phyloP scores from a whole-genome alignment of 371 early-diverging fungal species.

The Circinella minor region DNA sequence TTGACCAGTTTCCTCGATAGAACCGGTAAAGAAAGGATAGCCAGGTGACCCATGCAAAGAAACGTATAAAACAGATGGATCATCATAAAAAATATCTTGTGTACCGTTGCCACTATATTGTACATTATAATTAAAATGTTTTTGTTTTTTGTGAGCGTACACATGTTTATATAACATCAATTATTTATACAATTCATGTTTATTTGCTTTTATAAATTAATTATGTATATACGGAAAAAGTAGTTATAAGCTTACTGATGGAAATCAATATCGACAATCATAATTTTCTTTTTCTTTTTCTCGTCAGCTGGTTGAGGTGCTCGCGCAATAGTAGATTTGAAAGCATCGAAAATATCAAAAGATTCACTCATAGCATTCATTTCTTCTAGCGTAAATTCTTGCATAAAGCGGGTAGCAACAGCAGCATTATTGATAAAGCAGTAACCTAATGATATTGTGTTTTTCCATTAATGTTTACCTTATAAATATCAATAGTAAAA shows the following conservation, averaged over 20 bases:
- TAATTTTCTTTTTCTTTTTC: conserved; percentile 41
- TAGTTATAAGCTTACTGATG: conserved; percentile 55
- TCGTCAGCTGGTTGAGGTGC: conserved; percentile 5
- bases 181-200: too few relatives aligned
- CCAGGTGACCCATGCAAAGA: conserved; percentile 58
- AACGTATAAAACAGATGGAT: conserved; percentile 60
- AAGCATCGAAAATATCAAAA: conserved; percentile 14
- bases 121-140: too few relatives aligned
- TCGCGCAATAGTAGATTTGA: not conserved
- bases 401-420: conserved; percentile 59
- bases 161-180: too few relatives aligned
- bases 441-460: conserved; percentile 29
- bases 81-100: conserved; percentile 70
- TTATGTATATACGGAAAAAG: not conserved
- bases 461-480: not conserved
- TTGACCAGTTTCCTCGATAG: conserved; percentile 55
- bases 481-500: too few relatives aligned
- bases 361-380: conserved; percentile 29
- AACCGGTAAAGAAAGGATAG: conserved; percentile 71
- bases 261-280: conserved; percentile 65
- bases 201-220: too few relatives aligned
- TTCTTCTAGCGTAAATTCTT: conserved; percentile 41
- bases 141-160: too few relatives aligned
- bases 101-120: conserved; percentile 70
- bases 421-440: conserved; percentile 67